A percentile compares a stretch with the other conserved stretches of the same genome.
Conservation (phyloP, 179 eudicot genomes). For the Pouteria campechiana region DNA sequence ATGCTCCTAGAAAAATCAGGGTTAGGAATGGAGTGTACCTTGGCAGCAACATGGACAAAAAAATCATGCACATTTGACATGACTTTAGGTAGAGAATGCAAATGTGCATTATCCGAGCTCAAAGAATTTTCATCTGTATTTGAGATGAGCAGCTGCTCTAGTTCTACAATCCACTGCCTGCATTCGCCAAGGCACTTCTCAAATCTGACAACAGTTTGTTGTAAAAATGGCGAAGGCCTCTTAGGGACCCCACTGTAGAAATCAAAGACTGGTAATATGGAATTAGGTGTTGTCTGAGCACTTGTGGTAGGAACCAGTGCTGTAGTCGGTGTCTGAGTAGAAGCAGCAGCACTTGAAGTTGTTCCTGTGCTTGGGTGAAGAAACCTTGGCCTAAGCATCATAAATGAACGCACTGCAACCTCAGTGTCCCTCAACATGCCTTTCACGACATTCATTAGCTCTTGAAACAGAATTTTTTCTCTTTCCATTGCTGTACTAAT, state of each 20-base stretch:
- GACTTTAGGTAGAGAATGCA: constrained; percentile 92
- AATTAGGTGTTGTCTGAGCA: constrained; percentile 32
- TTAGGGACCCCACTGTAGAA: constrained; percentile 80
- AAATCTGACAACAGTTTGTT: constrained; percentile 75
- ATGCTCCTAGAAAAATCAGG: neutral
- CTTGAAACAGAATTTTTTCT: constrained; percentile 67
- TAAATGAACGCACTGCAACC: constrained; percentile 78
- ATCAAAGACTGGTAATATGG: constrained; percentile 50
- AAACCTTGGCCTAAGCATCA: constrained; percentile 88
- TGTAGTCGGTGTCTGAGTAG: constrained; percentile 47
- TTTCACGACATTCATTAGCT: constrained; percentile 59
- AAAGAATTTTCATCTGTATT: constrained; percentile 54
- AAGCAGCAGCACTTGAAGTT: constrained; percentile 33
- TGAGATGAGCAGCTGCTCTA: constrained; percentile 72
- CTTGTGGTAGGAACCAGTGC: constrained; percentile 17
- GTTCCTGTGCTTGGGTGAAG: constrained; percentile 47
- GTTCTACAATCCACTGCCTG: constrained; percentile 87
- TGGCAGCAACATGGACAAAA: constrained; percentile 94
- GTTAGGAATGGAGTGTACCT: constrained; percentile 29
- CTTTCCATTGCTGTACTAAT: constrained; percentile 74
- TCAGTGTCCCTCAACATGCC: constrained; percentile 85
- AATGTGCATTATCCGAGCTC: constrained; percentile 40
- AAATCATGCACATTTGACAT: constrained; percentile 86
- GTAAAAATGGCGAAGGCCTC: constrained; percentile 83
- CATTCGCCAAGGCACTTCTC: constrained; percentile 75